Percentiles rank a stretch among this genome's conserved stretches.
Evolutionary conservation across 2,329 filamentous ascomycete species (phyloP).

Genomic region (Karstenula rhodostoma): DNA sequence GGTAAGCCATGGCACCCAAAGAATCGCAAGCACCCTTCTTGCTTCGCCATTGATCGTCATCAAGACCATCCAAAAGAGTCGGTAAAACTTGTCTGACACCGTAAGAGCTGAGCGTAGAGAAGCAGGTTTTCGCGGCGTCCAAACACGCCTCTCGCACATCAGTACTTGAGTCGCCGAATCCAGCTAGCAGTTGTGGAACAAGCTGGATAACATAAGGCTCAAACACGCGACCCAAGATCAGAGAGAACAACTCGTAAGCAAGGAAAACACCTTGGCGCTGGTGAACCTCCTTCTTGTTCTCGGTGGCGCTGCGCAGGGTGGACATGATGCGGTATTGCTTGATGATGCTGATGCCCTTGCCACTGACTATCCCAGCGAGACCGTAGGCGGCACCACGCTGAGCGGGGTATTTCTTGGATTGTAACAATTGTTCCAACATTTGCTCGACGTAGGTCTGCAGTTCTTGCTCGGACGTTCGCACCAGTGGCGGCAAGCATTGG

Average conservation of each 20-base stretch:
- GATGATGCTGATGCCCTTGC: conserved; percentile 83
- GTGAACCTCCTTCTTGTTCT: conserved; percentile 92
- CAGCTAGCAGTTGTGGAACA: conserved; percentile 85
- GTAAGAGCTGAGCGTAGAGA: conserved; percentile 90
- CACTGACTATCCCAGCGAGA: conserved; percentile 85
- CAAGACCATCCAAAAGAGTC: conserved; percentile 87
- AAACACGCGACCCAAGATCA: conserved; percentile 85
- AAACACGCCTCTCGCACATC: conserved; percentile 94
- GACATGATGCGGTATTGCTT: conserved; percentile 87
- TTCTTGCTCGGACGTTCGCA: conserved; percentile 80
- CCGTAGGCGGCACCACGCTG: conserved; percentile 95
- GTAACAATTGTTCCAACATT: conserved; percentile 81
- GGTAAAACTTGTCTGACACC: conserved; percentile 95
- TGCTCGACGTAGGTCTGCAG: conserved; percentile 81
- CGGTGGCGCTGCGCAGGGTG: conserved; percentile 79
- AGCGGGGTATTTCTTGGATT: conserved; percentile 89
- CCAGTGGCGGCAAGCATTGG: conserved; percentile 90
- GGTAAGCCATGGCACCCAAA: conserved; percentile 96
- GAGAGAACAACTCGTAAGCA: conserved; percentile 88
- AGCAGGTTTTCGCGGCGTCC: conserved; percentile 92
- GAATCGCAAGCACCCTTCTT: conserved; percentile 98
- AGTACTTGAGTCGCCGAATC: conserved; percentile 86
- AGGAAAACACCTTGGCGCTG: conserved; percentile 89
- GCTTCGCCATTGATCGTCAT: conserved; percentile 96
- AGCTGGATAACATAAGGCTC: conserved; percentile 97